Base-by-base conservation (phyloP, 306 rosid species). In the Clitoria ternatea region DNA sequence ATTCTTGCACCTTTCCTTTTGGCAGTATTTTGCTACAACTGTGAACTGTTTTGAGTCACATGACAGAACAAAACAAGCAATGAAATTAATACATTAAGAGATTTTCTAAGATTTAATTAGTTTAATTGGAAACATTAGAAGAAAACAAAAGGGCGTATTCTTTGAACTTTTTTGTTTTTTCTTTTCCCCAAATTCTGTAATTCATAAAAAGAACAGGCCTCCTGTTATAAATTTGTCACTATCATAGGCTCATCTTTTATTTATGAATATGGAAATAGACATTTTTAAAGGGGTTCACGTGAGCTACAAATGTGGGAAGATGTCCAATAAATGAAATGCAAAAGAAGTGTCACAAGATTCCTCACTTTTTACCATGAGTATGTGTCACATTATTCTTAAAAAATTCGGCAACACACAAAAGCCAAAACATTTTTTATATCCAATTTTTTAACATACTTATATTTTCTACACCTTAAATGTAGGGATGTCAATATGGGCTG, bases 301-400 rank as follows among this genome's bases (percentile, higher is more conserved):
- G 82, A 56, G 57, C 47, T 35, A 36, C 63, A 54, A 63, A 52
- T 42, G 37, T 12, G 10, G 53, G 59, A 71, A 53, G 13, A 59
- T 27, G 45, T 36, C 75, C 18, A 63, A 70, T 54, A 23, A 70
- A 63, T 64, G 35, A 42, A 61, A 61, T 44, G 29, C 74, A 65
- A 48, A 56, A 55, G 37, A 56, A 56, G 57, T 72, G 65, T 64
- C 78, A 78, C 78, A 72, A 17, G 77, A 13, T 78, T 42, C 37
- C 32, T 24, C 50, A 69, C 71, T 59, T 67, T 36, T 19, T 20
- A 37, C 69, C 32, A 7, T 30, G 22, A 22, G 14, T 22, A 33
- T 26, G 40, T 59, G 3, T 50, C 33, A 9, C 42, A 32, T 2
- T 29, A 32, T 18, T 56, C 54, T 45, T 67, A 7, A 67, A 47